Base-by-base conservation (phyloP, 2,329 filamentous ascomycete species). In the Emmonsiellopsis sp. region DNA sequence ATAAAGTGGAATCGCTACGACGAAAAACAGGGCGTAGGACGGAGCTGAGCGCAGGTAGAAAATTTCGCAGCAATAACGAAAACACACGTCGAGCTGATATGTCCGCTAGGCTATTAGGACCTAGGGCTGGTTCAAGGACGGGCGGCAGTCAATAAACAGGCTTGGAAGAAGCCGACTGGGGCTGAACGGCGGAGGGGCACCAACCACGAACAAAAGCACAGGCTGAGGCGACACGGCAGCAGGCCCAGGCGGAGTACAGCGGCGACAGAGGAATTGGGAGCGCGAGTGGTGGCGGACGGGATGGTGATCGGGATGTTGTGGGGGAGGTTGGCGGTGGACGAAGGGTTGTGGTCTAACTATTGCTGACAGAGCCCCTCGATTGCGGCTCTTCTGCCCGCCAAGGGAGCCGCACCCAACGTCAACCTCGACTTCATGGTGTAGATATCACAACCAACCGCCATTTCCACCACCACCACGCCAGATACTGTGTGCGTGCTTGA, bases 291-390 rank as follows among this genome's bases (percentile, higher is more conserved):
- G 13, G n/a, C 16, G 11, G 40, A 15, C 16, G 40, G n/a, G 35
- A 49, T 38, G 47, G 15, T 6, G 9, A 38, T 48, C n/a, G 16
- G 13, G 34, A 31, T 49, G 35, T 49, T 41, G 47, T 40, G 47
- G 16, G 47, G 47, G 35, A n/a, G 35, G 35, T 13, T 15, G 20
- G 20, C 20, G 20, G 20, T 26, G 20, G 20, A 26, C 20, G 20
- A 26, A 4, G 20, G 20, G 20, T 26, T 26, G 3, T 26, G 20
- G 20, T 26, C 20, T 26, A 31, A n/a, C 26, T 3, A 45, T 32
- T 46, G 46, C 40, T 26, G 40, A 35, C 46, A 40, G 32, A 49
- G 31, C 46, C 46, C 46, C 16, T 38, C 46, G 46, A 38, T 49
- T 49, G 32, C 7, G 46, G 31, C 45, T 35, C 45, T 48, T 8